phyloP scores from a whole-genome alignment of 202 grass and related monocot genomes.

The Zizania palustris region DNA sequence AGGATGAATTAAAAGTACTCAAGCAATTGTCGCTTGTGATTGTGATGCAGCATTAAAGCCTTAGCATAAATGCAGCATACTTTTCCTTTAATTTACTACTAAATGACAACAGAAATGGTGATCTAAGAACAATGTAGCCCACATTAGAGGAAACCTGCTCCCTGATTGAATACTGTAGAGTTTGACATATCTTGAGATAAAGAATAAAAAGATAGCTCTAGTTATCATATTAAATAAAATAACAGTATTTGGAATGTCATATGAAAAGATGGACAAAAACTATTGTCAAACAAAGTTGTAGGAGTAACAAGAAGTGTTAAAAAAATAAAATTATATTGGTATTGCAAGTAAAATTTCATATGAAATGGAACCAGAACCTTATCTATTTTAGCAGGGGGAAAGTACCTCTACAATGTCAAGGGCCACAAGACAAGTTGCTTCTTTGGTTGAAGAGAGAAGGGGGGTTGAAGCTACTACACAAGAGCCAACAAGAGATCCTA shows the following conservation, averaged over 20 bases:
- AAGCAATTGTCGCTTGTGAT: slow-evolving; percentile 21
- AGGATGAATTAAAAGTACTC: slow-evolving; percentile 23
- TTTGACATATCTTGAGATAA: slow-evolving; percentile 18
- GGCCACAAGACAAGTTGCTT: slow-evolving; percentile 73
- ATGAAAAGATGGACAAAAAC: slow-evolving; percentile 40
- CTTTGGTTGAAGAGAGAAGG: slow-evolving; percentile 81
- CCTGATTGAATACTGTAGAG: slow-evolving; percentile 14
- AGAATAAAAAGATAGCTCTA: slow-evolving; percentile 34
- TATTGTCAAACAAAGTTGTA: slow-evolving; percentile 32
- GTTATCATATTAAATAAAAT: slow-evolving; percentile 32
- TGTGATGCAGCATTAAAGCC: not conserved
- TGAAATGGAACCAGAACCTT: slow-evolving; percentile 20
- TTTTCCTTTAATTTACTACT: not conserved
- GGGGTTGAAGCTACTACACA: slow-evolving; percentile 71
- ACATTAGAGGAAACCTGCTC: slow-evolving; percentile 24
- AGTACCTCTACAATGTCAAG: slow-evolving; percentile 87
- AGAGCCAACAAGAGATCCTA: slow-evolving; percentile 87
- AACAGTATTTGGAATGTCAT: not conserved
- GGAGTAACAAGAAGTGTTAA: not conserved
- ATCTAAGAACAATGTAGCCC: slow-evolving; percentile 9
- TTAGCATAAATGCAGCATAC: not conserved
- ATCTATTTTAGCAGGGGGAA: slow-evolving; percentile 21
- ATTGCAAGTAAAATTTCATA: not conserved
- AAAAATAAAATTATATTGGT: slow-evolving; percentile 11
- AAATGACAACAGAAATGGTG: slow-evolving; percentile 22